A percentile compares a stretch with the other conserved stretches of the same genome.
phyloP scores from a whole-genome alignment of 2,329 filamentous ascomycete species.

The Aspergillus quadricinctus region DNA sequence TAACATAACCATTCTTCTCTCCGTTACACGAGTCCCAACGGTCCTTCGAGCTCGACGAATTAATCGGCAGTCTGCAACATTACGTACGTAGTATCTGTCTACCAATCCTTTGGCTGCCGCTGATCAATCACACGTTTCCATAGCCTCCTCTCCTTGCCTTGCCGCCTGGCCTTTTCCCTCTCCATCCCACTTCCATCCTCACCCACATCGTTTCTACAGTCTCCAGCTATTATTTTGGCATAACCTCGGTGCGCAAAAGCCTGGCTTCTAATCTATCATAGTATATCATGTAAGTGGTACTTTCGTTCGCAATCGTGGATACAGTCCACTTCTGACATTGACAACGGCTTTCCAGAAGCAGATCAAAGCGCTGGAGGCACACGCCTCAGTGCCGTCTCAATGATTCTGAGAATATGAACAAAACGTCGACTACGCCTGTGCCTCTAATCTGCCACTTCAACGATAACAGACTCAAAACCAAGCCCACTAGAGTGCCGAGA shows the following conservation, averaged over 20 bases:
- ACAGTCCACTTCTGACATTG: neutral
- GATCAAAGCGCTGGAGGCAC: constrained; percentile 12
- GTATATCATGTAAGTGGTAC: neutral
- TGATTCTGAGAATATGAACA: constrained; percentile 17
- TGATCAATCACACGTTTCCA: neutral
- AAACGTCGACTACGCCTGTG: neutral
- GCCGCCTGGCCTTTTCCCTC: neutral
- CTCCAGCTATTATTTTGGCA: neutral
- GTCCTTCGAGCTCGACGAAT: neutral
- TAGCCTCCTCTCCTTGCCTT: neutral
- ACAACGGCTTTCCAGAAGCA: neutral
- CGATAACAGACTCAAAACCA: neutral
- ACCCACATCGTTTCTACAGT: neutral
- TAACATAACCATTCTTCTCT: neutral
- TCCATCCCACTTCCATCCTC: constrained; percentile 1
- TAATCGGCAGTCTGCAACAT: neutral
- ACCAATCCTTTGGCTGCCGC: neutral
- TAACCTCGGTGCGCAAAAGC: neutral
- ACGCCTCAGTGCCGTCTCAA: constrained; percentile 13
- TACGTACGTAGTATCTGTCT: neutral
- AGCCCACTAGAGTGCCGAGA: neutral
- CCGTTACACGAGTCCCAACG: neutral
- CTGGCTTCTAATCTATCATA: neutral
- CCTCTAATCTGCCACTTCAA: neutral
- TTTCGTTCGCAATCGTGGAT: neutral